A percentile compares a stretch with the other conserved stretches of the same genome.
phyloP scores from a whole-genome alignment of 352 stramenopile genomes.

The Phytophthora meadii region DNA sequence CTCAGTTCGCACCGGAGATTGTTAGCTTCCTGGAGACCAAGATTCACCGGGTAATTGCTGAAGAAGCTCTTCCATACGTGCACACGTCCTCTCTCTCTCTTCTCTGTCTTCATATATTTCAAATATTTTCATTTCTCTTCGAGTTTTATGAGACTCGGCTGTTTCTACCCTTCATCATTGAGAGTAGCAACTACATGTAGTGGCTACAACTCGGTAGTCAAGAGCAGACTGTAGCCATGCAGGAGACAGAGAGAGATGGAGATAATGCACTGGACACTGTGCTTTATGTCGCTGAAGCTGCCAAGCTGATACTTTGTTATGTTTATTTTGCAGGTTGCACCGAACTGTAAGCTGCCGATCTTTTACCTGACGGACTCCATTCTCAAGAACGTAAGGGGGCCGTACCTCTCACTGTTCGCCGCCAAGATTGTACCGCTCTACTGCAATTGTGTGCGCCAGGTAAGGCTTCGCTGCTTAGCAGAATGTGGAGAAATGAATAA shows the following conservation, averaged over 20 bases:
- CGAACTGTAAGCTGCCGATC: conserved; percentile 89
- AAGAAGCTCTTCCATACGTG: conserved; percentile 8
- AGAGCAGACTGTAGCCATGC: not conserved
- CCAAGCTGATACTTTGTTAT: conserved; percentile 30
- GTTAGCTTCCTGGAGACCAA: conserved; percentile 91
- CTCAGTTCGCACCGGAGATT: conserved; percentile 81
- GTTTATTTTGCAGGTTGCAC: conserved; percentile 50
- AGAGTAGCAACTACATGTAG: not conserved
- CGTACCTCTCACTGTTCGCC: conserved; percentile 74
- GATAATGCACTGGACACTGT: conserved; percentile 3
- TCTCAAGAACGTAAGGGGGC: conserved; percentile 86
- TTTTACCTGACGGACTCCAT: conserved; percentile 93
- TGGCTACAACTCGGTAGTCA: not conserved
- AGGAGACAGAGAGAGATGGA: conserved; percentile 12
- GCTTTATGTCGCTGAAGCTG: not conserved
- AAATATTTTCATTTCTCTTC: not conserved
- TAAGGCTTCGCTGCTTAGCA: conserved; percentile 28
- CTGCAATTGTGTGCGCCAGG: conserved; percentile 85
- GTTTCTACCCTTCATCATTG: not conserved
- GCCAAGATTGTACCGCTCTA: conserved; percentile 83
- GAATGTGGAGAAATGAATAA: conserved; percentile 11
- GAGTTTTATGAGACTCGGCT: not conserved
- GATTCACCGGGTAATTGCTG: conserved; percentile 80
- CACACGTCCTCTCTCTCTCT: conserved; percentile 7
- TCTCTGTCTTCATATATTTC: conserved; percentile 5